Percentiles rank a stretch among this genome's conserved stretches.
phyloP scores from a whole-genome alignment of 2,329 filamentous ascomycete genomes.

The Sporothrix schenckii region DNA sequence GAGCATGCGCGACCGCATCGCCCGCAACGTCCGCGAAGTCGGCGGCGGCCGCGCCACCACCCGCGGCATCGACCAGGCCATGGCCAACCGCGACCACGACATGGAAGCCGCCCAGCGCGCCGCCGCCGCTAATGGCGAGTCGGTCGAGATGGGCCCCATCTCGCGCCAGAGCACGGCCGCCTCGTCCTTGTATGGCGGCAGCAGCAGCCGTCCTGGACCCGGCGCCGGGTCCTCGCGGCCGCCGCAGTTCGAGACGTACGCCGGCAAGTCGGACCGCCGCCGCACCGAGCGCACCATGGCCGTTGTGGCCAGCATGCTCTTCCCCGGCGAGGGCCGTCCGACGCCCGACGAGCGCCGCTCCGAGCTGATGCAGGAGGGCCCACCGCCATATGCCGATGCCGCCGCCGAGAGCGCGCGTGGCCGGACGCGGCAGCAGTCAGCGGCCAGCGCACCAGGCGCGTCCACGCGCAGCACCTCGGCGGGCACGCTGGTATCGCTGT shows the following conservation, averaged over 20 bases:
- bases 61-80: conserved; percentile 46
- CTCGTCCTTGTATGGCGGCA: background rate
- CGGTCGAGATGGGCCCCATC: conserved; percentile 44
- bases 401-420: conserved; percentile 39
- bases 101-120: conserved; percentile 20
- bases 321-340: conserved; percentile 46
- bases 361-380: conserved; percentile 51
- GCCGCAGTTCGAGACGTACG: conserved; percentile 41
- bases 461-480: conserved; percentile 51
- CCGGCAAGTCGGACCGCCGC: conserved; percentile 51
- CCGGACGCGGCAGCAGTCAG: conserved; percentile 32
- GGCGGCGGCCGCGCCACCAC: conserved; percentile 53
- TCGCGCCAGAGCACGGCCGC: conserved; percentile 32
- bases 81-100: conserved; percentile 42
- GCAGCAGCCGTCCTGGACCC: conserved; percentile 9
- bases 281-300: conserved; percentile 51
- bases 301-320: conserved; percentile 52
- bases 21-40: conserved; percentile 59
- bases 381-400: conserved; percentile 43
- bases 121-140: conserved; percentile 23
- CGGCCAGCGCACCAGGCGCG: conserved; percentile 37
- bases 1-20: conserved; percentile 56
- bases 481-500: conserved; percentile 52
- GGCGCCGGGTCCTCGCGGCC: conserved; percentile 36
- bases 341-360: conserved; percentile 43